Base-by-base conservation (phyloP, 768 basidiomycete genomes). In the Trametes sanguinea region DNA sequence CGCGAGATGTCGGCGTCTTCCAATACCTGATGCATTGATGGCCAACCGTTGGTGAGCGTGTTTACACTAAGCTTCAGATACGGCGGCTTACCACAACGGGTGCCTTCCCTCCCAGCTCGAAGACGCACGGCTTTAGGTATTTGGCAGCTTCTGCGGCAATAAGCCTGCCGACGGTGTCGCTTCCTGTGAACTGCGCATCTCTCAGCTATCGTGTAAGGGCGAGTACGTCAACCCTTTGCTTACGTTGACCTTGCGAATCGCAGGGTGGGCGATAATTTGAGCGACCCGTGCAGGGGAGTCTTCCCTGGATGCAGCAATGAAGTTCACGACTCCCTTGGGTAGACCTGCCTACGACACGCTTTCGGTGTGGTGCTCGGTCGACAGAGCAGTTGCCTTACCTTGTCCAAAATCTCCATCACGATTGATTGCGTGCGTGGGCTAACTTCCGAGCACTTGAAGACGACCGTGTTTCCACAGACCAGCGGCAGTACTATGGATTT, bases 311-410 rank as follows among this genome's bases (percentile, higher is more conserved):
- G 80, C 78, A 6, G 81, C 78, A 14, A 88, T 65, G 66, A 79
- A 81, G 65, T 88, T 86, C 6, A 88, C 65, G 6, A 85, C 85
- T 6, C 85, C 86, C 14, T 74, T 70, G 4, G 87, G 87, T 1
- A 90, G 70, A 1, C 87, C 86, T 0, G 86, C 87, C 69, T 80
- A 27, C n/a, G n/a, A 9, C 8, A 6, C 2, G 29, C 13, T 30
- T 43, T 43, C 35, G n/a, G 54, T 14, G 6, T 11, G 11, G 11
- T 37, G 35, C 11, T 33, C 4, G 22, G 3, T 10, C 10, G 2
- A 33, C 8, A 30, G 9, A 14, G 1, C n/a, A 3, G 47, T 4
- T 8, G 7, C 5, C 44, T 44, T 59, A 74, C 75, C 63, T 85
- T 81, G 13, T 81, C 73, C 22, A 86, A 76, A 2, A 82, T 65